Evolutionary conservation across 2,329 filamentous ascomycete species (phyloP).

Genomic region (Verticillium klebahnii): DNA sequence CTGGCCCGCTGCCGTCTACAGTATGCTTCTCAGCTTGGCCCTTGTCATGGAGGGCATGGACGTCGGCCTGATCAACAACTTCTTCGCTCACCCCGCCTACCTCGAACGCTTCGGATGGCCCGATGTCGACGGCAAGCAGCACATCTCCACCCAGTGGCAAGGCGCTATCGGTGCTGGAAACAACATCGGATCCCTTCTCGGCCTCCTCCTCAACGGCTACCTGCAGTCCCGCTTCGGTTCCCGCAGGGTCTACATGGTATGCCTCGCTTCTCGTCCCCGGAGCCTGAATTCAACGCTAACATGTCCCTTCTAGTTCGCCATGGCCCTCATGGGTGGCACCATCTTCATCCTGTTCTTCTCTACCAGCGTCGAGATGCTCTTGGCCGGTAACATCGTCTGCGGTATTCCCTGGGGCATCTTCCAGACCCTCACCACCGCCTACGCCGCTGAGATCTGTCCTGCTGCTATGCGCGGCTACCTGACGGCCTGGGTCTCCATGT

Average conservation of each 20-base stretch:
- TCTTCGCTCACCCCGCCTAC: constrained; percentile 28
- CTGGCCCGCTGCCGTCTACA: constrained; percentile 21
- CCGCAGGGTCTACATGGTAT: constrained; percentile 28
- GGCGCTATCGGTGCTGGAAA: constrained; percentile 34
- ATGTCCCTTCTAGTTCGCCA: constrained; percentile 12
- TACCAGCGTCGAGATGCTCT: constrained; percentile 22
- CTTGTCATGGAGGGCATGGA: constrained; percentile 30
- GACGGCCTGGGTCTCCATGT: constrained; percentile 33
- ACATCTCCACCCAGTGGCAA: constrained; percentile 40
- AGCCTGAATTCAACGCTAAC: not conserved
- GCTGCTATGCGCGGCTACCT: constrained; percentile 35
- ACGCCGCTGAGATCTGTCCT: constrained; percentile 31
- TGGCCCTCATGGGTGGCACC: constrained; percentile 26
- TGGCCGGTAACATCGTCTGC: constrained; percentile 19
- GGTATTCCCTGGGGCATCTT: constrained; percentile 28
- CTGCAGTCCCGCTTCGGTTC: constrained; percentile 28
- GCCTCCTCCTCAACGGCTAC: constrained; percentile 35
- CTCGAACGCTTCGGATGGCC: constrained; percentile 27
- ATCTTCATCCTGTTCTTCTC: constrained; percentile 34
- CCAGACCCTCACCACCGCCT: constrained; percentile 30
- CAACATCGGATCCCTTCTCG: constrained; percentile 35
- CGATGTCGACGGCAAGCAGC: constrained; percentile 26
- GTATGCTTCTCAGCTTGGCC: constrained; percentile 22
- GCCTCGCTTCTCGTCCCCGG: not conserved
- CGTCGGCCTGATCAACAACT: constrained; percentile 32